These are phyloP conservation scores for Ceratocystis destructans DNA, from an alignment of 2,329 filamentous ascomycete genomes.

Conservation along the genomic window DNA sequence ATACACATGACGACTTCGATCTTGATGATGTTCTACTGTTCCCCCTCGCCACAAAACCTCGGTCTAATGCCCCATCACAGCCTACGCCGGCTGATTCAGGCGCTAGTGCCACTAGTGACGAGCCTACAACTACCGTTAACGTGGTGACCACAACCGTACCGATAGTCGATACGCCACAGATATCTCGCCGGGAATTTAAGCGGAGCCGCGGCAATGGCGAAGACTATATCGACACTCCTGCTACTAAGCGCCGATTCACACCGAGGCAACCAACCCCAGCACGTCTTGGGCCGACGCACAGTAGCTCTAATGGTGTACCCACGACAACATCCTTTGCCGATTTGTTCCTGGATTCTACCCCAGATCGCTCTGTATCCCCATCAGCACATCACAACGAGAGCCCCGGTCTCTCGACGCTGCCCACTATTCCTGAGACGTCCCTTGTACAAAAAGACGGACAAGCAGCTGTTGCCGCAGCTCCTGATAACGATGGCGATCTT, in stretches of 20 bases:
- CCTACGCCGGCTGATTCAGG: conserved; percentile 11
- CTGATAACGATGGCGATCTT: conserved; percentile 31
- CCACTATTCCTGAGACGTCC: conserved; percentile 8
- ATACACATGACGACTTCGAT: conserved; percentile 9
- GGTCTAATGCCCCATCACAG: background rate
- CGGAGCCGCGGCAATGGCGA: background rate
- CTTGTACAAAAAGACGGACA: conserved; percentile 1
- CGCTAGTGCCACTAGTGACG: conserved; percentile 13
- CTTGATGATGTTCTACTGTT: background rate
- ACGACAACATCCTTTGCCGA: conserved; percentile 1
- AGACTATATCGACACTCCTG: conserved; percentile 7
- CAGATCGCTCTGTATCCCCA: conserved; percentile 9
- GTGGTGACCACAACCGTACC: conserved; percentile 16
- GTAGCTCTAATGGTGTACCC: background rate
- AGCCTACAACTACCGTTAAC: conserved; percentile 3
- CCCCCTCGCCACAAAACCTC: background rate
- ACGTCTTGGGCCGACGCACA: background rate
- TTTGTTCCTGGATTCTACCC: conserved; percentile 11
- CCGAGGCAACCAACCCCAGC: conserved; percentile 10
- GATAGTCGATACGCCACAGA: conserved; percentile 13
- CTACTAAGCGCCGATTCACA: background rate
- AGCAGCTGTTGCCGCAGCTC: background rate
- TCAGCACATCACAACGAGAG: background rate
- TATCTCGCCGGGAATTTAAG: conserved; percentile 3
- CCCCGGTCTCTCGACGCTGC: background rate